Base-by-base conservation (phyloP, 768 basidiomycete species). In the Psilocybe cyanescens region DNA sequence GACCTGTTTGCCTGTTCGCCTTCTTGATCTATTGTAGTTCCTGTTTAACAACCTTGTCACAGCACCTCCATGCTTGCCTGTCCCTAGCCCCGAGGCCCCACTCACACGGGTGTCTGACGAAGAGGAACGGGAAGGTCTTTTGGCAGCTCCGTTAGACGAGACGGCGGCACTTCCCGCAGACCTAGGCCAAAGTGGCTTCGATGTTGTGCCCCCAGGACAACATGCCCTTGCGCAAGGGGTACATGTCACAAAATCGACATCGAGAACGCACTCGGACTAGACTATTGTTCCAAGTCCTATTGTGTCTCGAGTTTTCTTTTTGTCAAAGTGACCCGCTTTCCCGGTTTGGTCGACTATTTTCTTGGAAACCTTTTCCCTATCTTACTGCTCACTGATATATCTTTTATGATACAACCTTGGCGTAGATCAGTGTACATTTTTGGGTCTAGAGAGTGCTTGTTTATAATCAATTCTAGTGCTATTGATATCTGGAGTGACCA, bases 41-140 rank as follows among this genome's bases (percentile, higher is more conserved):
- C 79, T 95, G 45, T 98, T 96, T 80, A 97, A 97, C 77, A 88
- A 90, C 68, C 82, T 97, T 31, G 82, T 97, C 58, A 75, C 76
- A 29, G 72, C 77, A 9, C 92, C 93, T 7, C 78, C 86, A 3
- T 83, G 83, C 70, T 81, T 93, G 70, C 80, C 87, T 46, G 78
- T 80, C 8, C 83, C 86, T 11, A 69, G 76, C 3, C 65, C 75
- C 19, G 66, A 71, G 3, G 55, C 66, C 30, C 70, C 75, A 45
- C 56, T 67, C 33, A 68, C 74, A 28, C 72, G 60, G 6, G 78
- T 77, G 44, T 76, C 78, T 9, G 85, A 88, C 60, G 87, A 91
- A 69, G 90, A 89, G 70, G 87, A 91, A 69, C 77, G 80, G 28
- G 79, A 86, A 63, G 79, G 75, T 11, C 76, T 88, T 17, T 75